Evolutionary conservation across 2,329 filamentous ascomycete species (phyloP), one percentile per base, ranked within the genome.

Genomic region (Colletotrichum paranaense): DNA sequence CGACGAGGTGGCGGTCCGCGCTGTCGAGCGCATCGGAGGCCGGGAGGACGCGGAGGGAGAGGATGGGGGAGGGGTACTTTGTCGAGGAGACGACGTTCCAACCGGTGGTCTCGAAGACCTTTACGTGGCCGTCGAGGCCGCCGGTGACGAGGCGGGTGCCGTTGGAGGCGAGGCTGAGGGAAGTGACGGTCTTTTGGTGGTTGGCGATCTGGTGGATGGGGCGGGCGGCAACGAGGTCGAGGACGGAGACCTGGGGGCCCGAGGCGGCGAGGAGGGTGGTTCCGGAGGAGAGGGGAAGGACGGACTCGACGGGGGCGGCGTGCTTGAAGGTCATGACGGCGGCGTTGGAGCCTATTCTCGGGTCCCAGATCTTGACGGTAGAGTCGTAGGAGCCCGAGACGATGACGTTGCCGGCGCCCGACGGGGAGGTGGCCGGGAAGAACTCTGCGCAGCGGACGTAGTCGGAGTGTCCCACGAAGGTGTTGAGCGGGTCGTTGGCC

Each of bases 51-150:
- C 89, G 90, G 72, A 98, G 89, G 11, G 95, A 94, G 14, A 99
- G 90, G 71, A 99, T 93, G 1, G 97, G 97, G 1, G 95, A 94
- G 5, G 95, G 92, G 83, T 98, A 99, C 84, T 98, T 99, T 74
- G 93, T 91, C 64, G 94, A 96, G 52, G 94, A 93, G n/a, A 98
- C 95, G 8, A 98, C 94, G 80, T 98, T 98, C 97, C 97, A 99
- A 63, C 91, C 92, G 1, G 92, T 92, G 1, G 95, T 98, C 84
- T 98, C 96, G 79, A 97, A 98, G 52, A 99, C 91, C 85, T 99
- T 99, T 85, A 98, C 92, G 83, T 98, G 97, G 11, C 97, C 97
- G 82, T 99, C 97, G 58, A 99, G 88, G 24, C 93, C 95, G 82
- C 95, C 97, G 76, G 93, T 95, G 67, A 99, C 90, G 69, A 99